phyloP scores from a whole-genome alignment of 352 stramenopile genomes.

The Pythium dissimile region DNA sequence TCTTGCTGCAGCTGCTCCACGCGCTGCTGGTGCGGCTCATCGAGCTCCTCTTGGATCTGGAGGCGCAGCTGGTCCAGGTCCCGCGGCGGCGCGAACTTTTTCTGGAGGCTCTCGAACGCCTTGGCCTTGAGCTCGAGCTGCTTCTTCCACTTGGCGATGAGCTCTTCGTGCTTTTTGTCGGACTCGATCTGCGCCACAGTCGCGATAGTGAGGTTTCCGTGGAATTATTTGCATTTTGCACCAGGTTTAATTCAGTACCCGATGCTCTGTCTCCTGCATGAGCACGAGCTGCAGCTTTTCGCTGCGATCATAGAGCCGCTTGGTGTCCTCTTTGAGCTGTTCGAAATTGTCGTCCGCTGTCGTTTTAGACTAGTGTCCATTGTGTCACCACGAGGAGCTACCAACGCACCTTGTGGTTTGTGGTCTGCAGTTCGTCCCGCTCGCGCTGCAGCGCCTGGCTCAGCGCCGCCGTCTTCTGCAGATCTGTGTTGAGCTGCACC shows the following conservation, averaged over 20 bases:
- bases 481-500: constrained; percentile 78
- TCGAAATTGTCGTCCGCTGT: too few species aligned
- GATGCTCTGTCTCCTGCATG: constrained; percentile 81
- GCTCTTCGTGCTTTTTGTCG: constrained; percentile 76
- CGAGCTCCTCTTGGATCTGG: constrained; percentile 81
- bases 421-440: constrained; percentile 59
- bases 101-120: constrained; percentile 80
- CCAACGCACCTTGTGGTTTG: constrained; percentile 48
- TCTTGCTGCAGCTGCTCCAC: constrained; percentile 61
- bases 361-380: not conserved
- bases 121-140: constrained; percentile 78
- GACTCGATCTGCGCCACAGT: constrained; percentile 62
- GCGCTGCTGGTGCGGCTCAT: constrained; percentile 68
- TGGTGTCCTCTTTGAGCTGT: constrained; percentile 61
- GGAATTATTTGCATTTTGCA: too few species aligned
- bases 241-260: too few species aligned
- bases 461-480: constrained; percentile 79
- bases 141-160: constrained; percentile 82
- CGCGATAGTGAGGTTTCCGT: too few species aligned
- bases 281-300: constrained; percentile 78
- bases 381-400: not conserved
- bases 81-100: constrained; percentile 74
- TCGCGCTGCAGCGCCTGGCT: constrained; percentile 77
- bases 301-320: constrained; percentile 68
- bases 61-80: constrained; percentile 80